Evolutionary conservation across 2,329 filamentous ascomycete species (phyloP), one percentile per base, ranked within the genome.

Genomic region (Dothistroma pini): DNA sequence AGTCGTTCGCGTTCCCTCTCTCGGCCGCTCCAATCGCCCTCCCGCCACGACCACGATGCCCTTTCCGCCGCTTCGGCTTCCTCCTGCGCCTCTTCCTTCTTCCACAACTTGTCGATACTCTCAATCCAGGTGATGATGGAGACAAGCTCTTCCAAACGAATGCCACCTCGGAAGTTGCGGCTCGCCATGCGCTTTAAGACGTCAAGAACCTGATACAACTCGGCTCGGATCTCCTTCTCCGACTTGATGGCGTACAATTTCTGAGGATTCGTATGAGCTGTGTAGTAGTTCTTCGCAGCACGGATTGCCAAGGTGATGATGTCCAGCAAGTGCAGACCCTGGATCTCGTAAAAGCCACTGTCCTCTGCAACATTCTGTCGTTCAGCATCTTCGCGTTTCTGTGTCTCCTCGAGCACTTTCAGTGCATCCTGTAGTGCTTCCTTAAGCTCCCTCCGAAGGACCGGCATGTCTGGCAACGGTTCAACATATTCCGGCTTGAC

Each of bases 261-360:
- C 68, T 95, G 89, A 1, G 93, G 91, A 57, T 93, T 84, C 71
- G 96, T 90, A 73, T 97, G 95, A 4, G 91, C 85, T 0, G 93
- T 97, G 77, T 99, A 97, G 78, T 97, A 99, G 70, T 96, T 88
- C 77, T 96, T 96, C 56, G 95, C 95, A 1, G 93, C 92, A 56
- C 92, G 86, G 68, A 99, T 97, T n/a, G 93, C 93, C 57, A 97
- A 82, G 0, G 95, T 99, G 72, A 95, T 89, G 57, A 96, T 87
- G 74, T 97, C 93, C 59, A 97, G 84, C 41, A 99, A 86, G 71
- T 96, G 90, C 80, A 97, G 86, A 19, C 93, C 95, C 74, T 96
- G 91, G 22, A 96, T 83, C 75, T 97, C 91, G 74, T 89, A 86
- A 87, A 89, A 96, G 9, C 86, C 88, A 66, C 86, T 85, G 21